Evolutionary conservation across 139 green algal species (phyloP).

Genomic region (Micractinium sp.): DNA sequence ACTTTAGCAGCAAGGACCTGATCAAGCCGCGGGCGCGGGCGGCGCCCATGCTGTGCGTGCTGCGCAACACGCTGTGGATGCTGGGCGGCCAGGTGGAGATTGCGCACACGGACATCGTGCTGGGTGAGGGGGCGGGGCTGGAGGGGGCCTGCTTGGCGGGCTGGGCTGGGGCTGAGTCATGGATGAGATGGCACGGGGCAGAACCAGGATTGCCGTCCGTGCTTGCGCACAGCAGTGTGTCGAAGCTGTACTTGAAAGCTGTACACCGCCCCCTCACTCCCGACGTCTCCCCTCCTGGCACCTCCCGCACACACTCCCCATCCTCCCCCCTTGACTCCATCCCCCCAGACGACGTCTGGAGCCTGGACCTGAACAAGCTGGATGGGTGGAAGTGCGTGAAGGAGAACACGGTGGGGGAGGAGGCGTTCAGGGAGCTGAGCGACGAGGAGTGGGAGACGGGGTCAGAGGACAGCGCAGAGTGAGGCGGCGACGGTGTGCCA

Average conservation of each 20-base stretch:
- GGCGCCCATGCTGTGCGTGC: constrained; percentile 63
- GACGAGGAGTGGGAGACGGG: constrained; percentile 46
- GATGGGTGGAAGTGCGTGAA: constrained; percentile 79
- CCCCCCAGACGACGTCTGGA: constrained; percentile 83
- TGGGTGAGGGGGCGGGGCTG: constrained; percentile 64
- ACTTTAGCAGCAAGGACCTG: constrained; percentile 57
- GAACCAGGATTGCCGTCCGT: neutral
- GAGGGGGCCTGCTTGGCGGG: neutral
- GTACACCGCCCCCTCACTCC: neutral
- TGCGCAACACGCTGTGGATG: constrained; percentile 87
- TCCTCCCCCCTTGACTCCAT: neutral
- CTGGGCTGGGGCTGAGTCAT: neutral
- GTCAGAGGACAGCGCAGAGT: neutral
- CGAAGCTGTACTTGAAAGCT: neutral
- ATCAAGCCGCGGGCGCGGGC: constrained; percentile 72
- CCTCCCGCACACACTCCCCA: neutral
- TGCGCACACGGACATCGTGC: constrained; percentile 77
- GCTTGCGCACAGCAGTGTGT: neutral
- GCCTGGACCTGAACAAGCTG: constrained; percentile 86
- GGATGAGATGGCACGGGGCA: neutral
- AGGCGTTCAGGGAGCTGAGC: constrained; percentile 66
- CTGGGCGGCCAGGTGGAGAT: constrained; percentile 91
- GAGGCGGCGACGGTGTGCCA: neutral
- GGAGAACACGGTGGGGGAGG: constrained; percentile 79
- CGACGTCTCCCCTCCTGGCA: neutral